phyloP scores from a whole-genome alignment of 2,329 filamentous ascomycete species.

The Didymella segeticola region DNA sequence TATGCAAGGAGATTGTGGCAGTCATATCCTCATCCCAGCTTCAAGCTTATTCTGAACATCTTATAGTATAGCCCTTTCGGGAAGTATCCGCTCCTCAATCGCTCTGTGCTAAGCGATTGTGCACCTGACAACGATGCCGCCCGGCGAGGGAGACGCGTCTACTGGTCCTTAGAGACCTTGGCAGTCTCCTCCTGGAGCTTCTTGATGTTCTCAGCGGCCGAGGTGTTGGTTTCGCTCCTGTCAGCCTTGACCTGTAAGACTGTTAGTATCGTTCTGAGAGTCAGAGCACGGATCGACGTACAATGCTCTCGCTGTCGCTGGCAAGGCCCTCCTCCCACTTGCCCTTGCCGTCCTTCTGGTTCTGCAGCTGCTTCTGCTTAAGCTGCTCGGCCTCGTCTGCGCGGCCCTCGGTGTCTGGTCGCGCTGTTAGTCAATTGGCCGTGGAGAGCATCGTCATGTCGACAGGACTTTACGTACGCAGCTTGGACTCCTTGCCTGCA shows the following conservation, averaged over 20 bases:
- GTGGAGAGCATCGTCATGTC: neutral
- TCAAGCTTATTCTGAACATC: neutral
- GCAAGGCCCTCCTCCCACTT: conserved; percentile 55
- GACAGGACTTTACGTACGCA: conserved; percentile 46
- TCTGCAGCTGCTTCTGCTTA: conserved; percentile 53
- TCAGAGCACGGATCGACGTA: conserved; percentile 24
- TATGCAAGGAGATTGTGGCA: conserved; percentile 1
- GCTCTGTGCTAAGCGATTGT: neutral
- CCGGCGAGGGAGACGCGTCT: neutral
- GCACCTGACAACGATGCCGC: neutral
- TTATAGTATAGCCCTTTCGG: neutral
- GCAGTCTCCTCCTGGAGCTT: conserved; percentile 56
- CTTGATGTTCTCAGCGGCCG: conserved; percentile 51
- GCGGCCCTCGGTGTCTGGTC: conserved; percentile 39
- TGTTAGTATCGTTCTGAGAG: conserved; percentile 1
- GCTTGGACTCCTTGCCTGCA: conserved; percentile 54
- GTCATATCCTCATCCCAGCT: neutral
- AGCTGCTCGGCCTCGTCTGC: conserved; percentile 51
- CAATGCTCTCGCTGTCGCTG: conserved; percentile 51
- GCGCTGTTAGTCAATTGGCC: conserved; percentile 14
- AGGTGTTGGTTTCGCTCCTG: conserved; percentile 49
- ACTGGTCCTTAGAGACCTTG: conserved; percentile 39
- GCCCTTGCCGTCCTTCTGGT: conserved; percentile 53
- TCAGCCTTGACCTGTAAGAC: conserved; percentile 52
- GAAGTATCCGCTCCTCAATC: neutral